These are phyloP conservation scores for Biscutella laevigata DNA, from an alignment of 441 rosid genomes.

Conservation along the genomic window DNA sequence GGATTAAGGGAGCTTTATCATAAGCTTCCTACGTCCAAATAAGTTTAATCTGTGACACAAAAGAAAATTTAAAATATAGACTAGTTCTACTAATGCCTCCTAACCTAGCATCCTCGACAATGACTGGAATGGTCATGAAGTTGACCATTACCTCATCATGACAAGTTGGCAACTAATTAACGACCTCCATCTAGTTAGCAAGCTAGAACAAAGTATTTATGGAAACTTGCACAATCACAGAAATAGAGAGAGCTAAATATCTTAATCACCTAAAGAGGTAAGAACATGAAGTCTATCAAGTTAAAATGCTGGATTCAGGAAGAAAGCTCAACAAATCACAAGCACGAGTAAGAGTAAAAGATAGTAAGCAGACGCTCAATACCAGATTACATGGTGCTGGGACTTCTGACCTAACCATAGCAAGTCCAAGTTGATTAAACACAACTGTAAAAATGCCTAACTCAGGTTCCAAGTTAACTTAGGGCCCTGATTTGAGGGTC, in stretches of 20 bases:
- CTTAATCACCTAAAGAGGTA: slow-evolving; percentile 9
- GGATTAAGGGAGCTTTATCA: background rate
- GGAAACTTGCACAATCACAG: slow-evolving; percentile 2
- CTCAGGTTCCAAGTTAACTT: slow-evolving; percentile 11
- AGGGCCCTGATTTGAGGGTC: background rate
- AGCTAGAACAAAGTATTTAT: slow-evolving; percentile 1
- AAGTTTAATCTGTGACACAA: slow-evolving; percentile 4
- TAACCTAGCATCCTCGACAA: slow-evolving; percentile 6
- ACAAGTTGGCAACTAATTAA: slow-evolving; percentile 18
- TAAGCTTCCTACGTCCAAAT: slow-evolving; percentile 9
- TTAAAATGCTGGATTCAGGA: slow-evolving; percentile 11
- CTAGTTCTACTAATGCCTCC: slow-evolving; percentile 4
- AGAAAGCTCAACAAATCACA: slow-evolving; percentile 1
- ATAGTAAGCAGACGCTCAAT: background rate
- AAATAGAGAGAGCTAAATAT: background rate
- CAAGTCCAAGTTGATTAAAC: background rate
- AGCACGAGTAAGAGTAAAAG: background rate
- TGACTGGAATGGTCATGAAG: slow-evolving; percentile 9
- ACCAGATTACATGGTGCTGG: background rate
- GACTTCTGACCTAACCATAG: background rate
- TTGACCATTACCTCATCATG: slow-evolving; percentile 14
- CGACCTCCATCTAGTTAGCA: slow-evolving; percentile 18
- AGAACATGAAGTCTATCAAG: background rate
- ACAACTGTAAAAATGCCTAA: background rate
- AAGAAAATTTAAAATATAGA: slow-evolving; percentile 8